Base-by-base conservation (phyloP, 2,329 filamentous ascomycete genomes). In the Xylariaceae sp. region DNA sequence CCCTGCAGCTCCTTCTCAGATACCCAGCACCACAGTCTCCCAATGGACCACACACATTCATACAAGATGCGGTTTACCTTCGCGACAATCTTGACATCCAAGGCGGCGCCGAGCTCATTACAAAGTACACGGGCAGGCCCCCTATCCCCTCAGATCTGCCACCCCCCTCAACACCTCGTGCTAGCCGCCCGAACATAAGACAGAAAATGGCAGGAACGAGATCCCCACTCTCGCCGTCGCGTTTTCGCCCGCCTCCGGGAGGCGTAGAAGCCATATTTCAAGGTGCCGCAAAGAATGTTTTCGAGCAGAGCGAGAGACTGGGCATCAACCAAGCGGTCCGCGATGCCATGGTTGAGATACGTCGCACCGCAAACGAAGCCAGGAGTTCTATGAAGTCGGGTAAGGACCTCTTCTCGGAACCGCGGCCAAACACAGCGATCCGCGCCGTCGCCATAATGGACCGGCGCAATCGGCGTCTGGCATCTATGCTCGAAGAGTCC, bases 21-120 rank as follows among this genome's bases (percentile, higher is more conserved):
- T 97, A 97, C 60, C 90, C 90, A 1, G 75, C 83, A 1, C 87
- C 87, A 2, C 64, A 76, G 5, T 71, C 75, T 2, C 78, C 84
- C 1, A 75, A 87, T 58, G 83, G 84, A 0, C 87, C 92, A 14
- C 83, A 88, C 59, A 89, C 86, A 0, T 90, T 97, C 61, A 88
- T 96, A 43, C 82, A 90, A 52, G 94, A 99, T 70, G 94, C 91
- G 1, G 69, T 94, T 2, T 90, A 87, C 63, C 76, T 95, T 2
- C 78, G 78, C 41, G 76, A 84, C 39, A 85, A 92, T 63, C 77
- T 88, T 33, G 79, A 80, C 52, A 64, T 75, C 1, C 72, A 79
- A 13, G 87, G 87, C 5, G 88, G 87, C 11, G 76, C 79, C 17
- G 74, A 80, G 9, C 75, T 93, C 16, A 84, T 93, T 18, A 73